A percentile compares a stretch with the other conserved stretches of the same genome.
Conservation (phyloP, 2,329 filamentous ascomycete genomes). For the Aureobasidium sp. region DNA sequence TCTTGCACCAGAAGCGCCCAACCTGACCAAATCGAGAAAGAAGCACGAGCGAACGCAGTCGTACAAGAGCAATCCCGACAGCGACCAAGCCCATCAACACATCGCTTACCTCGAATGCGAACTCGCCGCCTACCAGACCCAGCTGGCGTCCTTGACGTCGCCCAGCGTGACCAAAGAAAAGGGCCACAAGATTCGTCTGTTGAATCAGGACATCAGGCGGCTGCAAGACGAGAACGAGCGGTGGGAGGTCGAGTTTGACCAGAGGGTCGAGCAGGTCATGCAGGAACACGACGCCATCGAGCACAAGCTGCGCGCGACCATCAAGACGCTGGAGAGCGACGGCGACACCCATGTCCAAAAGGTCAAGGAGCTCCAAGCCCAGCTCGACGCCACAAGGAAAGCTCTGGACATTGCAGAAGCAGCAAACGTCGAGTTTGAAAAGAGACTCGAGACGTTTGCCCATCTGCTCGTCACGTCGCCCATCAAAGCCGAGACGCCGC, state of each 20-base stretch:
- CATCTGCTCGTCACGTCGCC: conserved; percentile 32
- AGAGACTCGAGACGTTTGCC: conserved; percentile 33
- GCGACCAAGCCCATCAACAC: conserved; percentile 39
- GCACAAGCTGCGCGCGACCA: conserved; percentile 24
- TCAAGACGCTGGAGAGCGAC: conserved; percentile 27
- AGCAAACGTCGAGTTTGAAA: conserved; percentile 33
- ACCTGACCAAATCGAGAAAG: conserved; percentile 15
- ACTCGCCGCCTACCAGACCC: conserved; percentile 35
- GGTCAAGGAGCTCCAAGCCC: conserved; percentile 29
- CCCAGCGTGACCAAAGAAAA: conserved; percentile 33
- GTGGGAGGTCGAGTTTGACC: conserved; percentile 33
- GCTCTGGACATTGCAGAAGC: conserved; percentile 29
- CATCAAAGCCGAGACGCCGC: conserved; percentile 27
- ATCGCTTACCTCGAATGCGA: conserved; percentile 45
- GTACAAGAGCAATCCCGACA: conserved; percentile 24
- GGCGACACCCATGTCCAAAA: conserved; percentile 25
- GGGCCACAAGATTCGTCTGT: conserved; percentile 31
- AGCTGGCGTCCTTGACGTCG: conserved; percentile 35
- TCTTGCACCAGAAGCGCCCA: conserved; percentile 16
- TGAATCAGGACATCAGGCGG: conserved; percentile 30
- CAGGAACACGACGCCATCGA: conserved; percentile 27
- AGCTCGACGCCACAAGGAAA: conserved; percentile 27
- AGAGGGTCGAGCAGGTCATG: conserved; percentile 30
- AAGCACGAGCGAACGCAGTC: conserved; percentile 13
- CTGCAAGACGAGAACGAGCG: conserved; percentile 31